A percentile compares a stretch with the other conserved stretches of the same genome.
These are phyloP conservation scores for Aspergillus nomiae DNA, from an alignment of 2,329 filamentous ascomycete genomes.

Conservation along the genomic window DNA sequence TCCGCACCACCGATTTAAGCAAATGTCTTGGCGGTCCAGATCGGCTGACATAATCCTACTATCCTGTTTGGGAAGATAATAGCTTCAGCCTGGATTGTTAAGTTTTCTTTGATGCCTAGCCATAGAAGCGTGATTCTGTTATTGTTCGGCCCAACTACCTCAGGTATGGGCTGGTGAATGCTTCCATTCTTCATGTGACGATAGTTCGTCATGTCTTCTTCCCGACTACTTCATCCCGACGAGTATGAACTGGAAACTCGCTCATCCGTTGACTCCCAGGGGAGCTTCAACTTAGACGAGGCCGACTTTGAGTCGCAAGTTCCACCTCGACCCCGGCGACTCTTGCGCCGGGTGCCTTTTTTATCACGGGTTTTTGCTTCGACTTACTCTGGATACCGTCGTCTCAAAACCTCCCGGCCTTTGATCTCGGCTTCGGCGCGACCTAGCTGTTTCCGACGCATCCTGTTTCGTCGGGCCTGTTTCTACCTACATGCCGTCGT, in stretches of 20 bases:
- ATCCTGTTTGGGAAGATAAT: neutral
- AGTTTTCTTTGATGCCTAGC: neutral
- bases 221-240: slow-evolving; percentile 42
- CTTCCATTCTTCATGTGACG: slow-evolving; percentile 14
- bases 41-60: slow-evolving; percentile 7
- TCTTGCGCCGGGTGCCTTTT: slow-evolving; percentile 25
- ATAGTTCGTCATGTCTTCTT: slow-evolving; percentile 36
- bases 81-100: neutral
- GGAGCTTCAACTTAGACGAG: slow-evolving; percentile 45
- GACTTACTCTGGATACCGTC: slow-evolving; percentile 33
- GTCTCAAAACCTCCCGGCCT: slow-evolving; percentile 30
- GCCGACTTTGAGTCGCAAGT: slow-evolving; percentile 45
- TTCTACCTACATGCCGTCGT: slow-evolving; percentile 30
- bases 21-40: slow-evolving; percentile 1
- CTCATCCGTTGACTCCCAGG: slow-evolving; percentile 43
- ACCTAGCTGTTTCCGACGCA: slow-evolving; percentile 30
- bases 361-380: slow-evolving; percentile 31
- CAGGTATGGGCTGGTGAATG: slow-evolving; percentile 19
- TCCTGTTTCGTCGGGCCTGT: slow-evolving; percentile 33
- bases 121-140: neutral
- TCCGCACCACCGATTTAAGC: neutral
- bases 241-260: slow-evolving; percentile 44
- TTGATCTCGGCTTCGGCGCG: slow-evolving; percentile 25
- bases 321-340: slow-evolving; percentile 28
- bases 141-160: slow-evolving; percentile 7